Conservation (phyloP, 202 grass and related monocot species). For the Alloteropsis angusta region DNA sequence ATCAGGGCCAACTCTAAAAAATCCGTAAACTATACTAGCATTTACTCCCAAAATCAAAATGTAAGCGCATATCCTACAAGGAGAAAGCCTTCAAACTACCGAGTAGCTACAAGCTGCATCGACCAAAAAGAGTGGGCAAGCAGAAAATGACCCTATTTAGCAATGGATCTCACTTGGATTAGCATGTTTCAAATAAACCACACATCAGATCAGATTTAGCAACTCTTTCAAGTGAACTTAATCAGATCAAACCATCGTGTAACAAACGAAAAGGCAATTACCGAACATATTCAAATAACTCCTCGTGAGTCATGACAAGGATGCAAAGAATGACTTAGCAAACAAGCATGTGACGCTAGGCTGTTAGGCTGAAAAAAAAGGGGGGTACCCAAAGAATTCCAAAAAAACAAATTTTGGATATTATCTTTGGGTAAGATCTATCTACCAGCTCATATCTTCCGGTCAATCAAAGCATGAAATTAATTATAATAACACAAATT, state of each 20-base stretch:
- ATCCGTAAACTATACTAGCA: neutral
- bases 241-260: neutral
- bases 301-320: neutral
- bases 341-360: neutral
- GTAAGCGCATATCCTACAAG: neutral
- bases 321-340: neutral
- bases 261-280: neutral
- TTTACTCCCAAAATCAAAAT: neutral
- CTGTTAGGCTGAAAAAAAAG: neutral
- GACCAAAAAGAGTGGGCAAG: neutral
- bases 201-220: neutral
- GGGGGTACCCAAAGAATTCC: neutral
- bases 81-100: neutral
- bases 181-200: neutral
- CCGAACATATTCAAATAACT: neutral
- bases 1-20: neutral
- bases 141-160: neutral
- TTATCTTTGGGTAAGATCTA: conserved; percentile 3
- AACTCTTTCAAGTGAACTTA: neutral
- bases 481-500: neutral
- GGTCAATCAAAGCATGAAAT: neutral
- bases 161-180: neutral
- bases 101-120: neutral
- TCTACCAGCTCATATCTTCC: neutral
- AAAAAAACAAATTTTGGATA: neutral